These are phyloP conservation scores for Chaetomium cochliodes DNA, from an alignment of 495 filamentous ascomycete genomes.

Conservation along the genomic window DNA sequence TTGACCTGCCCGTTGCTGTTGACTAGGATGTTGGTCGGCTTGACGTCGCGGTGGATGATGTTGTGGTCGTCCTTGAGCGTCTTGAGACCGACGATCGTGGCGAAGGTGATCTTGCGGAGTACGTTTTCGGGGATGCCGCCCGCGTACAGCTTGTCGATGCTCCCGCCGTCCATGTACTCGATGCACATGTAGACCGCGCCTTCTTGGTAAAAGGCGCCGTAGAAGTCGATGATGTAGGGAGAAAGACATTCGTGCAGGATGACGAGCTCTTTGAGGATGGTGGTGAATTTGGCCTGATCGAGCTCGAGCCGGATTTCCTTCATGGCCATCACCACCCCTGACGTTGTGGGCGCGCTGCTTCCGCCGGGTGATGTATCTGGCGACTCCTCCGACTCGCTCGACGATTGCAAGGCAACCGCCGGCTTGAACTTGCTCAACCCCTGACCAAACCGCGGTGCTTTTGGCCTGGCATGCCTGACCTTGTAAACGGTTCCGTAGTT, in stretches of 20 bases:
- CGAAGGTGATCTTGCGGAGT: slow-evolving; percentile 86
- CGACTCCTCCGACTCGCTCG: slow-evolving; percentile 32
- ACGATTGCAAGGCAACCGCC: slow-evolving; percentile 34
- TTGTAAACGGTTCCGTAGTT: slow-evolving; percentile 99
- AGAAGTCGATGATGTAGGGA: slow-evolving; percentile 97
- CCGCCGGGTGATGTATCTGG: slow-evolving; percentile 21
- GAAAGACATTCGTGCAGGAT: slow-evolving; percentile 93
- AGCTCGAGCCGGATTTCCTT: slow-evolving; percentile 97
- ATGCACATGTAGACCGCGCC: slow-evolving; percentile 99
- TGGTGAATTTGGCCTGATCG: slow-evolving; percentile 92
- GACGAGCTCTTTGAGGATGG: slow-evolving; percentile 97
- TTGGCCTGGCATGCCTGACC: slow-evolving; percentile 80
- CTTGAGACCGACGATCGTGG: slow-evolving; percentile 88
- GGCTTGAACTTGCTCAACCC: slow-evolving; percentile 64
- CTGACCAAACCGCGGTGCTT: slow-evolving; percentile 73
- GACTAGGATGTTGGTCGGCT: slow-evolving; percentile 94
- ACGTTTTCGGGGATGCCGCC: slow-evolving; percentile 88
- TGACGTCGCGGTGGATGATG: slow-evolving; percentile 98
- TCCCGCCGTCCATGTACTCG: slow-evolving; percentile 99
- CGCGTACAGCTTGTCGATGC: slow-evolving; percentile 94
- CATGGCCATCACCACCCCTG: slow-evolving; percentile 94
- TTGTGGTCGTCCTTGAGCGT: slow-evolving; percentile 96
- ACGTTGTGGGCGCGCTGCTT: slow-evolving; percentile 36
- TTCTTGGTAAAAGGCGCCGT: slow-evolving; percentile 98
- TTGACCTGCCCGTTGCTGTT: slow-evolving; percentile 91